Base-by-base conservation (phyloP, 371 early-diverging fungal species). In the Aphelidium insulamus region DNA sequence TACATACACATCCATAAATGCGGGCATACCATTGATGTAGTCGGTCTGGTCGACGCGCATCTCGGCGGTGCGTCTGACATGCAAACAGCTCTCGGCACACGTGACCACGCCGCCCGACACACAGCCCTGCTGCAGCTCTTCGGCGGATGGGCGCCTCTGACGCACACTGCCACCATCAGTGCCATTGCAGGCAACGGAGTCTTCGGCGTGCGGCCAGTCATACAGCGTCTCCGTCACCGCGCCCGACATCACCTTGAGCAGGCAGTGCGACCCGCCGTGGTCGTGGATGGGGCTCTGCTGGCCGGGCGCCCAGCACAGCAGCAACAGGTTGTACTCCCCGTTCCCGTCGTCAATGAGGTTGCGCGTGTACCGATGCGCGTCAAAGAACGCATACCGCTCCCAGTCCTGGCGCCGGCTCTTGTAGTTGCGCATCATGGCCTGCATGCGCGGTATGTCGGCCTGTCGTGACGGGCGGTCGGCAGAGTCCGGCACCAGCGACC, bases 341-440 rank as follows among this genome's bases (percentile, higher is more conserved):
- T 87, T 85, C 25, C 87, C 91, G 43, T 72, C 72, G 46, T 86
- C 91, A 15, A 90, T 72, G 19, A 85, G 55, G 50, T 84, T 86
- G 34, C 81, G 67, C 21, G 81, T 78, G 52, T 80, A 82, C 29
- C 69, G 55, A 19, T 64, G 52, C 36, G 68, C 62, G 39, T 81
- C 78, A 51, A 77, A 87, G 34, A 70, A 48, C 21, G 81, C 74
- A 39, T 72, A 83, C 44, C 69, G 52, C 11, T 35, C 29, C 82
- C 84, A 87, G 41, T 87, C 85, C 1, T 41, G 40, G 12, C 49
- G 35, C 50, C 70, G 66, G 18, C 73, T 65, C 24, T 42, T 52
- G 42, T 76, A 76, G 29, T 46, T 38, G 21, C 52, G 59, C 75
- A 77, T 73, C 38, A 75, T 28, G n/a, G 39, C 39, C 37, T 62